phyloP scores from a whole-genome alignment of 164 flowering plant species.

The Berberis thunbergii region DNA sequence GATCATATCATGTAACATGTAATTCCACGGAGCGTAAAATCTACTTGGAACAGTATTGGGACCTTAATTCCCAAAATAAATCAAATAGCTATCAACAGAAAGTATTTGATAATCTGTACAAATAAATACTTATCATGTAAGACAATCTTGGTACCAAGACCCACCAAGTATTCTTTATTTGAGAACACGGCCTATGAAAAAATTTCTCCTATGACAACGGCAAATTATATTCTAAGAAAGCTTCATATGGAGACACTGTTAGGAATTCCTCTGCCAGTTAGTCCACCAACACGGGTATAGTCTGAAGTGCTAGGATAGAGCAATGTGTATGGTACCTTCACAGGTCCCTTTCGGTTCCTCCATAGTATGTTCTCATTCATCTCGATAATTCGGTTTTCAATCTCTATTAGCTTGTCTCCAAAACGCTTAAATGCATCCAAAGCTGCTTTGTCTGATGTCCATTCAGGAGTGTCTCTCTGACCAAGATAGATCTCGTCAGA shows the following conservation, averaged over 20 bases:
- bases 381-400: slow-evolving; percentile 42
- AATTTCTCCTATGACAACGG: too few species aligned
- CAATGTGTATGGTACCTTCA: slow-evolving; percentile 61
- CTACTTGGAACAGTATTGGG: too few species aligned
- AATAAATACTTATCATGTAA: too few species aligned
- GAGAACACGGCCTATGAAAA: neutral
- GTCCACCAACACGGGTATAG: slow-evolving; percentile 41
- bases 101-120: too few species aligned
- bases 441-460: slow-evolving; percentile 54
- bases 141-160: neutral
- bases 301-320: slow-evolving; percentile 75
- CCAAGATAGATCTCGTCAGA: slow-evolving; percentile 74
- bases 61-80: too few species aligned
- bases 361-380: slow-evolving; percentile 38
- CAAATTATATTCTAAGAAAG: too few species aligned
- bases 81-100: too few species aligned
- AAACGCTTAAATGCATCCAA: slow-evolving; percentile 56
- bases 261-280: slow-evolving; percentile 74
- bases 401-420: slow-evolving; percentile 31
- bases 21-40: too few species aligned
- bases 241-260: slow-evolving; percentile 63
- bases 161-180: neutral
- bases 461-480: slow-evolving; percentile 51
- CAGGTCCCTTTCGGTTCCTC: slow-evolving; percentile 73
- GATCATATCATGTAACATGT: too few species aligned